Base-by-base conservation (phyloP, 2,329 filamentous ascomycete genomes). In the Metarhizium anisopliae region DNA sequence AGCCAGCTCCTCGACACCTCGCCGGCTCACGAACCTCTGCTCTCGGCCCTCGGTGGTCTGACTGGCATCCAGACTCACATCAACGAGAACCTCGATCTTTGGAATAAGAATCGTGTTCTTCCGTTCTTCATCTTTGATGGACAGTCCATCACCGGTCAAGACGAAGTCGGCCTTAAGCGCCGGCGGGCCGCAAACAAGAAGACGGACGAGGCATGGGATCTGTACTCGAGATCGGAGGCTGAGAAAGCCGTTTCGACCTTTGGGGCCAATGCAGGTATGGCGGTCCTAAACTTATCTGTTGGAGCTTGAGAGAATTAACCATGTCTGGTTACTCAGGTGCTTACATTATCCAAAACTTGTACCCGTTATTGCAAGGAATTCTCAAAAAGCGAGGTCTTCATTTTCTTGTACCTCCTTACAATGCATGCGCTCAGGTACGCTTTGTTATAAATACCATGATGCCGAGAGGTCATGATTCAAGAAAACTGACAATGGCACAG, bases 41-140 rank as follows among this genome's bases (percentile, higher is more conserved):
- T 97, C 38, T 85, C 91, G 55, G 94, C 94, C 25, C 82, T 97
- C 51, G 94, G 93, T 52, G 94, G 94, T 56, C 81, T 93, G 59
- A 94, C 93, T 58, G 88, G 88, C 54, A 80, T 97, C 66, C 83
- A 83, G 70, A 77, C 76, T 61, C 86, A 87, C 65, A 86, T 99
- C 60, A 83, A 89, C 67, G 79, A 81, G 52, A 89, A 95, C 63
- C 76, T 99, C 35, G 80, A 87, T 58, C 76, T 77, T 57, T 90
- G 94, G 78, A 82, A 83, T 58, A 79, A 80, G 50, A 75, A 85
- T 64, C 81, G 82, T 20, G 86, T 95, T 53, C 83, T 77, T n/a
- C 89, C 89, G 2, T 76, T 95, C 60, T 97, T 99, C 70, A 80
- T 99, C 53, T 99, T 99, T 72, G 89, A 93, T 69, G 94, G 94